Percentiles rank a stretch among this genome's conserved stretches.
Conservation (phyloP, 179 eudicot species). For the Vitellaria paradoxa region DNA sequence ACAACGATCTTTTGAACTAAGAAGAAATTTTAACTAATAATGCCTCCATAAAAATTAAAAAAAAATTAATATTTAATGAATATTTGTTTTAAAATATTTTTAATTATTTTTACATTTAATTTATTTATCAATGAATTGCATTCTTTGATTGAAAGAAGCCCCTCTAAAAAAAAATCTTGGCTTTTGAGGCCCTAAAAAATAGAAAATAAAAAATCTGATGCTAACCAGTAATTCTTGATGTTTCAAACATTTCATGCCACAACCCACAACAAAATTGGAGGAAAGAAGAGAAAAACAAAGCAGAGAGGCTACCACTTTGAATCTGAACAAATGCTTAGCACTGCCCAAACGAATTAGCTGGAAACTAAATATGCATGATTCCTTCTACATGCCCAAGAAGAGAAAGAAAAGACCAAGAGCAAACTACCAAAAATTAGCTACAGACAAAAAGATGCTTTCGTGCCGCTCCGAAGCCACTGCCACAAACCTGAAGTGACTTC, state of each 20-base stretch:
- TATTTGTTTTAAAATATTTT: no score
- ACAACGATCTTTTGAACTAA: no score
- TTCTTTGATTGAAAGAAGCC: no score
- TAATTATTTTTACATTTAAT: no score
- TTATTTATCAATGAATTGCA: no score
- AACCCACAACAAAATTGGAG: background rate
- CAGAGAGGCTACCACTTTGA: background rate
- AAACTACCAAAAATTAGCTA: background rate
- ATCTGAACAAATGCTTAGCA: background rate
- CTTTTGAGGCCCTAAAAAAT: background rate
- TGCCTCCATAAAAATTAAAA: no score
- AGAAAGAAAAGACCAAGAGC: background rate
- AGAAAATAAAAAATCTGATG: background rate
- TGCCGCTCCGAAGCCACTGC: background rate
- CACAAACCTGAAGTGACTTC: background rate
- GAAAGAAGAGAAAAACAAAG: background rate
- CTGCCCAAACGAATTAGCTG: background rate
- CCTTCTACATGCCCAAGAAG: no score
- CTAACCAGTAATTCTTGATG: constrained; percentile 1
- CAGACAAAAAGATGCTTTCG: background rate
- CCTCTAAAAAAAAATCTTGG: no score
- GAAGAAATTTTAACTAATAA: no score
- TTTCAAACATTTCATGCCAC: background rate
- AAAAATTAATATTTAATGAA: no score
- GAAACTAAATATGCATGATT: background rate